Percentiles rank a stretch among this genome's conserved stretches.
These are phyloP conservation scores for Cavenderia fasciculata DNA, from an alignment of 78 protist genomes.

Conservation along the genomic window DNA sequence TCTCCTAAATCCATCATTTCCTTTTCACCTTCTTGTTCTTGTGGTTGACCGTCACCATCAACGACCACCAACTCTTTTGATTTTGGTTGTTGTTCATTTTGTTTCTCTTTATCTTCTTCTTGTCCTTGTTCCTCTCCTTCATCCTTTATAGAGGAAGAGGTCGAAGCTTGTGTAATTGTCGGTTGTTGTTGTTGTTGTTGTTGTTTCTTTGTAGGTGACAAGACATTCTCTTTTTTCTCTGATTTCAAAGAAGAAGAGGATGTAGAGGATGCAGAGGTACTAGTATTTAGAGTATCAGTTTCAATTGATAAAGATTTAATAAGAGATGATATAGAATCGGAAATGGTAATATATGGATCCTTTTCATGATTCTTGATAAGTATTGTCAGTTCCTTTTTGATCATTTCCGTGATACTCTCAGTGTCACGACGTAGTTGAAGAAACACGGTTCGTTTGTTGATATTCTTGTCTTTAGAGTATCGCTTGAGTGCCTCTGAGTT, in stretches of 20 bases:
- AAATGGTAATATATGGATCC: conserved; percentile 9
- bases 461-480: background rate
- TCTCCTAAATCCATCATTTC: no score
- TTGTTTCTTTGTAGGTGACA: background rate
- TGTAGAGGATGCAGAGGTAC: background rate
- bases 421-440: conserved; percentile 7
- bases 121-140: background rate
- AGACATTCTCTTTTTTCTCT: no score
- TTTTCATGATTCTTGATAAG: conserved; percentile 15
- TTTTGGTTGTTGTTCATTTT: no score
- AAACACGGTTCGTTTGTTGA: conserved; percentile 37
- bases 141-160: background rate
- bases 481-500: background rate
- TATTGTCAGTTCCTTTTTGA: conserved; percentile 40
- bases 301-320: conserved; percentile 10
- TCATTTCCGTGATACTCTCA: conserved; percentile 2
- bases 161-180: background rate
- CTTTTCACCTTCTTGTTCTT: no score
- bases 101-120: background rate
- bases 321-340: conserved; percentile 15
- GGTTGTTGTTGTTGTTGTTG: background rate
- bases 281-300: background rate
- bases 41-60: no score
- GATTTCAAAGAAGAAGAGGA: background rate
- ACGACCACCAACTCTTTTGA: no score